Evolutionary conservation across 2,329 filamentous ascomycete species (phyloP), one percentile per base, ranked within the genome.

Genomic region (Ophiostoma ulmi): DNA sequence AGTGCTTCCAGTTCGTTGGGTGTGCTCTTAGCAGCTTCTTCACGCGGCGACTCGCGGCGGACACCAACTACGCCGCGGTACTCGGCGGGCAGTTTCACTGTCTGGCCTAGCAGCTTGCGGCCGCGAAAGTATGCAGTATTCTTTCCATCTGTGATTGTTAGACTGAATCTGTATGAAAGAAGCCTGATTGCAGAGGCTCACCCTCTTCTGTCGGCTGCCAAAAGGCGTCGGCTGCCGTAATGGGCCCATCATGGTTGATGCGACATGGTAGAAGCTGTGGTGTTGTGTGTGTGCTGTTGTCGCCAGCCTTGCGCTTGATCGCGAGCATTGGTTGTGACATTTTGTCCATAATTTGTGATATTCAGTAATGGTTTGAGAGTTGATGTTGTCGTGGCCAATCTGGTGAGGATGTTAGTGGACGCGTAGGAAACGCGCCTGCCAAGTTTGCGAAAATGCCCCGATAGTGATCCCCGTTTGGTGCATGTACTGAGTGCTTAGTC

Each of bases 201-300:
- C 72, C 64, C 63, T 67, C 69, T 31, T 71, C 52, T 11, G 77
- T 79, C 0, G 92, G 91, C 6, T 81, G 83, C 93, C 93, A 97
- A 77, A 92, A 93, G 63, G 88, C 82, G 31, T 86, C 79, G 5
- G 86, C 81, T 1, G 87, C 82, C 68, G 88, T 85, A 70, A 94
- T 83, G 0, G 88, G 83, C 0, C 94, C 94, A 75, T 91, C 87
- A 79, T 96, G 90, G 75, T 94, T 86, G 76, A 97, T 87, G 70
- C 88, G 87, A 76, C 92, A 95, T 3, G 94, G 93, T 17, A 97
- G 84, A 26, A 97, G 81, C 76, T 97, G 90, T 4, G 90, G 86
- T 0, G 83, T 87, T 70, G 83, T 82, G 72, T 83, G 83, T 26
- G 71, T 63, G 2, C 71, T 71, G 6, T 72, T 67, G 3, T 74